Evolutionary conservation across 106 monocot genomes (phyloP).

Genomic region (Dendrobium nobile): DNA sequence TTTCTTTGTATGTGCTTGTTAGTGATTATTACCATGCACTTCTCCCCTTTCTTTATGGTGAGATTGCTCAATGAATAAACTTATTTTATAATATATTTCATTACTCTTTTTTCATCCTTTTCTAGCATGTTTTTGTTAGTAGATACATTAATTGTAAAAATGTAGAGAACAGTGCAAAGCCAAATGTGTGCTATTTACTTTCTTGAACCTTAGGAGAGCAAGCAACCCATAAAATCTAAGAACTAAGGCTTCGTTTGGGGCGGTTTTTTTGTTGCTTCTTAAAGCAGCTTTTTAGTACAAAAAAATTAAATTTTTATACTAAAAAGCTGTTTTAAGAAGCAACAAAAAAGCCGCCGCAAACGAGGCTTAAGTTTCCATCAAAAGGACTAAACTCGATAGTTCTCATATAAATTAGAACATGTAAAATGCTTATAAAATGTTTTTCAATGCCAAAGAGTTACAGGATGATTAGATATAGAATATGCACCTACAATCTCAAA

Average conservation of each 20-base stretch:
- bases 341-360: no score
- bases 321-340: no score
- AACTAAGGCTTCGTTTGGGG: no score
- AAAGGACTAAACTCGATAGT: neutral
- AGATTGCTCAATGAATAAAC: neutral
- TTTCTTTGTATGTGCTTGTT: neutral
- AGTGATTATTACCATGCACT: neutral
- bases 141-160: neutral
- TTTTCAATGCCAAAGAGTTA: neutral
- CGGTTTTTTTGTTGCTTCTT: no score
- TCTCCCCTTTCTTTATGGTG: neutral
- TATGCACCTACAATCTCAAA: neutral
- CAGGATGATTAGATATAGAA: neutral
- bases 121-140: neutral
- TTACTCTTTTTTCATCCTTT: neutral
- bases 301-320: no score
- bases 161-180: neutral
- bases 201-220: neutral
- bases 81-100: neutral
- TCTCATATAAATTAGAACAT: neutral
- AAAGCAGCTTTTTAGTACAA: no score
- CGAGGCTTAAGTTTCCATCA: neutral
- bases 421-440: neutral
- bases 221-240: neutral
- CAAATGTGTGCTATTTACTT: neutral